Percentiles rank a stretch among this genome's conserved stretches.
Conservation (phyloP, 192 early-diverging fungal species). For the Podila epigama region DNA sequence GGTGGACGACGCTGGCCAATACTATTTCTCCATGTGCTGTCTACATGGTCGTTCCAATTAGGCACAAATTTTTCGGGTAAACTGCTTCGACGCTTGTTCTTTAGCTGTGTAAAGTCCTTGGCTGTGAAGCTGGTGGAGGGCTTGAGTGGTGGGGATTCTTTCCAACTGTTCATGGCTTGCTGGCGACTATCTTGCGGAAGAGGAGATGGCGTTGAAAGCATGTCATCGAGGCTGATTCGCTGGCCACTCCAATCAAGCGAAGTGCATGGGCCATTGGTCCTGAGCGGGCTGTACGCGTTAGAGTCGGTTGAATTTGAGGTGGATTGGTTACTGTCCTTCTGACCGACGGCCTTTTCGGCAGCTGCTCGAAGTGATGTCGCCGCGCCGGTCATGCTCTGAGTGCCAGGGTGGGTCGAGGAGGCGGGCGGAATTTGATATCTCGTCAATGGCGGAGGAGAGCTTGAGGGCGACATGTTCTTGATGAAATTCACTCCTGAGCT, state of each 20-base stretch:
- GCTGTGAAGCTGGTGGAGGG: conserved; percentile 1
- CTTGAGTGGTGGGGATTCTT: conserved; percentile 21
- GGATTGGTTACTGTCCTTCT: not conserved
- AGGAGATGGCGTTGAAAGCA: conserved; percentile 7
- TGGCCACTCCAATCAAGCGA: conserved; percentile 19
- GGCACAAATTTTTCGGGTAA: conserved; percentile 47
- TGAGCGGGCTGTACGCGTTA: not conserved
- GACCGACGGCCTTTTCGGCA: not conserved
- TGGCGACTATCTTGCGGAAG: conserved; percentile 5
- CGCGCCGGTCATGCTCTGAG: conserved; percentile 21
- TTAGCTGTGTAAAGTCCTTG: conserved; percentile 16
- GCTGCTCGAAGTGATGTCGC: conserved; percentile 27
- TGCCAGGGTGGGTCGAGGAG: not conserved
- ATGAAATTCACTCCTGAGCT: conserved; percentile 34
- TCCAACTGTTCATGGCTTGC: conserved; percentile 38
- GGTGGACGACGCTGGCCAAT: conserved; percentile 34
- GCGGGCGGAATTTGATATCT: not conserved
- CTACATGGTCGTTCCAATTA: conserved; percentile 42
- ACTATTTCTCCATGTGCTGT: conserved; percentile 31
- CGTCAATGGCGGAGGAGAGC: conserved; percentile 4
- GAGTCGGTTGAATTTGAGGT: not conserved
- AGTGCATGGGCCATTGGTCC: not conserved
- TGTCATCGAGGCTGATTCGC: conserved; percentile 40
- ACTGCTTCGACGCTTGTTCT: conserved; percentile 46
- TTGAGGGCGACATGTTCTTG: conserved; percentile 15